Evolutionary conservation across 2,329 filamentous ascomycete genomes (phyloP), one percentile per base, ranked within the genome.

Genomic region (Stagonosporopsis vannaccii): DNA sequence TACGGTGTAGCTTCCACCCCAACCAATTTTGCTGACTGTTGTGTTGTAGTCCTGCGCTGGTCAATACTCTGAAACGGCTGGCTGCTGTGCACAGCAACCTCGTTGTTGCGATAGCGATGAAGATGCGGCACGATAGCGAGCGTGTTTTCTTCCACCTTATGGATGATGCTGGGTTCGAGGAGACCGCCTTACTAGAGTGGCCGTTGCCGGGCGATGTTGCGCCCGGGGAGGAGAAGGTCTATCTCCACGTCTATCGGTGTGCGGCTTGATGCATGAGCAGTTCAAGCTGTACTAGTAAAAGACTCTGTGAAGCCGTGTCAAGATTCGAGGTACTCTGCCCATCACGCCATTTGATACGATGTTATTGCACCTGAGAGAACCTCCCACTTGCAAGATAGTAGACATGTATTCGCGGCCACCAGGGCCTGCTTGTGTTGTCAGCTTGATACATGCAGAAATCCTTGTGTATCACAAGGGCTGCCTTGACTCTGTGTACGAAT

Each of bases 81-180:
- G 73, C 81, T 37, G 67, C 72, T 17, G 70, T 69, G 26, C 71
- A 78, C 56, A 79, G 81, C 0, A 65, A 40, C 3, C 1, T 52
- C n/a, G 15, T 84, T 23, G 73, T 88, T 20, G 73, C 87, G 15
- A 78, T 91, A 23, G 85, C 87, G 1, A 84, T 88, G 75, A 91
- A 91, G 73, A 82, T 84, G 56, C 80, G 88, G 28, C 88, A 91
- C 71, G 81, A 84, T 3, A 88, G 85, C 60, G 88, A 91, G 70
- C 78, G 80, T 6, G 75, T 85, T 2, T 90, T 91, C 73, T 90
- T 90, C 69, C 81, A 85, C 4, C 74, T 89, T 8, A 77, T 78
- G 76, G 35, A 47, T 2, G 49, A 67, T 6, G 69, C 70, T 2
- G 64, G 62, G 0, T 76, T 78, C 35, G 41, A 42, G 35, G 61